A percentile compares a stretch with the other conserved stretches of the same genome.
These are phyloP conservation scores for Balakata baccata DNA, from an alignment of 345 rosid species.

Conservation along the genomic window DNA sequence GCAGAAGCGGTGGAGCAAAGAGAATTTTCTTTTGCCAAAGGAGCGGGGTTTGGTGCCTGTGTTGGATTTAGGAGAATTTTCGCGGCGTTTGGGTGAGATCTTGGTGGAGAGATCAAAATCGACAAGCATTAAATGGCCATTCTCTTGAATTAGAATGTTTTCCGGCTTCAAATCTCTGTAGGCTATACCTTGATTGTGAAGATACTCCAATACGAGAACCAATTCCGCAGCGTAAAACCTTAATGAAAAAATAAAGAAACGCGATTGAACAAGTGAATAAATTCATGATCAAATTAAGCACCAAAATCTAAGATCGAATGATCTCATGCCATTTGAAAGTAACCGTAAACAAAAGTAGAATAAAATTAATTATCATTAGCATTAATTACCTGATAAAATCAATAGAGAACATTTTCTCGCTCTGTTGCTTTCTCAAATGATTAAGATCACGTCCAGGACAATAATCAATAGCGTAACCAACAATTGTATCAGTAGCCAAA, in stretches of 20 bases:
- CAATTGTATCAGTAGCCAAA: slow-evolving; percentile 56
- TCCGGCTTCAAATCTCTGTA: slow-evolving; percentile 91
- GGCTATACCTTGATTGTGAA: slow-evolving; percentile 65
- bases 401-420: slow-evolving; percentile 75
- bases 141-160: slow-evolving; percentile 74
- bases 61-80: slow-evolving; percentile 18
- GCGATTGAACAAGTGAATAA: background rate
- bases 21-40: slow-evolving; percentile 22
- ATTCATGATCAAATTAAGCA: background rate
- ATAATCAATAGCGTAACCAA: slow-evolving; percentile 85
- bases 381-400: slow-evolving; percentile 53
- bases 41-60: background rate
- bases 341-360: background rate
- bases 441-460: slow-evolving; percentile 74
- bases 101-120: slow-evolving; percentile 90
- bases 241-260: background rate
- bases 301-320: background rate
- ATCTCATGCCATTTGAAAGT: background rate
- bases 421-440: slow-evolving; percentile 54
- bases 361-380: background rate
- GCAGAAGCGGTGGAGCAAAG: slow-evolving; percentile 35
- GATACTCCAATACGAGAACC: slow-evolving; percentile 70
- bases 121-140: slow-evolving; percentile 87
- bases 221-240: slow-evolving; percentile 94
- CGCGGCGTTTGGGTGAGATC: slow-evolving; percentile 43